Evolutionary conservation across 1,284 basidiomycete genomes (phyloP).

Genomic region (Laetiporus sulphureus): DNA sequence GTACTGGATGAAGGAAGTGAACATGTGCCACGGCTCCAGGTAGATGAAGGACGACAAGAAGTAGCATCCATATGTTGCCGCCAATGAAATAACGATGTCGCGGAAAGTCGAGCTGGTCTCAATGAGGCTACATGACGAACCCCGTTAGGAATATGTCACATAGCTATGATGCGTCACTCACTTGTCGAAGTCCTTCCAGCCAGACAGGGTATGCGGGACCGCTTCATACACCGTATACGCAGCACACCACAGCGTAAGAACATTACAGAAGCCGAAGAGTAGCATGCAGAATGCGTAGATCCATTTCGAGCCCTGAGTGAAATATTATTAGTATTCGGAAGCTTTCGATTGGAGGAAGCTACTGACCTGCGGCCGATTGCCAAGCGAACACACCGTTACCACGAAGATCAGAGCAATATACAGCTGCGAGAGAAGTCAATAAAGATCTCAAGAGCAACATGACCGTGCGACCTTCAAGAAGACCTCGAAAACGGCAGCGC

Average conservation of each 20-base stretch:
- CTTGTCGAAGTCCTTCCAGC: slow-evolving; percentile 67
- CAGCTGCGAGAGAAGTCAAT: slow-evolving; percentile 31
- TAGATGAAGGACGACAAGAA: slow-evolving; percentile 82
- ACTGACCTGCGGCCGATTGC: slow-evolving; percentile 73
- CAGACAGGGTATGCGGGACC: slow-evolving; percentile 64
- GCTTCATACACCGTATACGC: slow-evolving; percentile 83
- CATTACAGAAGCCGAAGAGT: slow-evolving; percentile 68
- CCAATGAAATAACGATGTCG: slow-evolving; percentile 73
- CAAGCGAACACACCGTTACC: slow-evolving; percentile 74
- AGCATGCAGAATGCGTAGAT: slow-evolving; percentile 72
- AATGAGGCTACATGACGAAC: slow-evolving; percentile 40
- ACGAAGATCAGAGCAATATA: slow-evolving; percentile 76
- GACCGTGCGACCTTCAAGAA: slow-evolving; percentile 59
- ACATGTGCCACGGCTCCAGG: slow-evolving; percentile 91
- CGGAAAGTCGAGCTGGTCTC: slow-evolving; percentile 65
- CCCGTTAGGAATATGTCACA: not conserved
- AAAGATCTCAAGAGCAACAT: not conserved
- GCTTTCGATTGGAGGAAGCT: no score
- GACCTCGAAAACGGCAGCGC: slow-evolving; percentile 71
- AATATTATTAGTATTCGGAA: no score
- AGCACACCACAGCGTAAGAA: slow-evolving; percentile 84
- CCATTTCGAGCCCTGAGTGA: slow-evolving; percentile 73
- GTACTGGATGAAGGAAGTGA: slow-evolving; percentile 84
- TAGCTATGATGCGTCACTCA: slow-evolving; percentile 33
- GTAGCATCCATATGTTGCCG: slow-evolving; percentile 88